Conservation (phyloP, 225 moss, liverwort and hornwort genomes). For the Antitrichia curtipendula region DNA sequence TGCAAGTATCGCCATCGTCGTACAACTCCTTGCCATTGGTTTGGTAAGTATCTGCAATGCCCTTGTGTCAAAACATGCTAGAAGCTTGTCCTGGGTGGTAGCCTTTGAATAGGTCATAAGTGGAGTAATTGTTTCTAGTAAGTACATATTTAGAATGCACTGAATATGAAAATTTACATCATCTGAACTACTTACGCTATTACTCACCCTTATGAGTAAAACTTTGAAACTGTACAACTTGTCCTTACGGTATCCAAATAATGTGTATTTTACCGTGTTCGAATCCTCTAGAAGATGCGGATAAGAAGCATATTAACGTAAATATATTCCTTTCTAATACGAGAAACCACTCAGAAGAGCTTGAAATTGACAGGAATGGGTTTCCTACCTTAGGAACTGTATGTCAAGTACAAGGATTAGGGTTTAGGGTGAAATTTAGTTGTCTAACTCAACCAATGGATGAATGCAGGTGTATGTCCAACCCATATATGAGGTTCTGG, state of each 20-base stretch:
- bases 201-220: background rate
- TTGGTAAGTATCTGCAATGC: conserved; percentile 4
- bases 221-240: background rate
- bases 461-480: conserved; percentile 42
- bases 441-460: background rate
- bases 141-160: background rate
- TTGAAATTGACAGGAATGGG: background rate
- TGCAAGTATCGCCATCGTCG: conserved; percentile 33
- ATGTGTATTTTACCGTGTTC: background rate
- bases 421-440: background rate
- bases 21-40: conserved; percentile 40
- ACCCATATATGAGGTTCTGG: conserved; percentile 39
- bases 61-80: background rate
- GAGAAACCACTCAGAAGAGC: background rate
- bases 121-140: background rate
- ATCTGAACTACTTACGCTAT: background rate
- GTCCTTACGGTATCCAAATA: background rate
- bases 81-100: background rate
- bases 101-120: background rate
- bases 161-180: background rate
- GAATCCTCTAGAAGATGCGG: background rate
- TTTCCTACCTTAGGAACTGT: background rate
- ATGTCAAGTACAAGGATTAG: background rate
- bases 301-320: background rate
- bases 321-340: background rate